Evolutionary conservation across 1,139 yeast species (phyloP).

Genomic region (Suhomyces anneliseae): DNA sequence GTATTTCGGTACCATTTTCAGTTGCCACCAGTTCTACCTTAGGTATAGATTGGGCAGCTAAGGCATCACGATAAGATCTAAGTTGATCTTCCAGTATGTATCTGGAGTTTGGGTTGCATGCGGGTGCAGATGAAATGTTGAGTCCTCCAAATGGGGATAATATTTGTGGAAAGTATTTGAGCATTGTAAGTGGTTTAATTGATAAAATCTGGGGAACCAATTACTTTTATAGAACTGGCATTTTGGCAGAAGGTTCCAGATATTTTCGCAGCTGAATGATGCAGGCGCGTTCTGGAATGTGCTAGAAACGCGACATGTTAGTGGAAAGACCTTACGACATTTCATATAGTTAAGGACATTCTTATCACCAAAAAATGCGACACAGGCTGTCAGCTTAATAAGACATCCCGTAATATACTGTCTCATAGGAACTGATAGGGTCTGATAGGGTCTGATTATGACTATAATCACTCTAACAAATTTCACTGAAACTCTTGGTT

Average conservation of each 20-base stretch:
- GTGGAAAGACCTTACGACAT: background rate
- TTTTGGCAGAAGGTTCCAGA: conserved; percentile 8
- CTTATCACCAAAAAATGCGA: background rate
- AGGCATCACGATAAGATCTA: background rate
- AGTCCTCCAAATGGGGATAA: conserved; percentile 1
- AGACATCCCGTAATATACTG: too few species aligned
- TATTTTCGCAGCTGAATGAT: conserved; percentile 9
- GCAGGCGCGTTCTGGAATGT: conserved; percentile 8
- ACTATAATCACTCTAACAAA: too few species aligned
- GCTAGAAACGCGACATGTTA: conserved; percentile 5
- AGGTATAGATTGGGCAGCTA: background rate
- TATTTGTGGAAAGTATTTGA: conserved; percentile 9
- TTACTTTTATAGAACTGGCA: conserved; percentile 1
- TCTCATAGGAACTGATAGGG: too few species aligned
- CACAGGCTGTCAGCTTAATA: too few species aligned
- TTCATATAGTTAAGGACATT: background rate
- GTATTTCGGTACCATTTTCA: conserved; percentile 36
- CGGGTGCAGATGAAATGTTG: background rate
- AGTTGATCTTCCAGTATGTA: background rate
- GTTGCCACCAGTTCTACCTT: conserved; percentile 24
- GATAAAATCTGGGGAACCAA: background rate
- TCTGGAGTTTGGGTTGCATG: background rate
- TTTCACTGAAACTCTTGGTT: too few species aligned
- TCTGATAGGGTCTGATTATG: too few species aligned
- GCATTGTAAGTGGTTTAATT: conserved; percentile 4